A percentile compares a stretch with the other conserved stretches of the same genome.
phyloP scores from a whole-genome alignment of 352 stramenopile genomes.

The Pythium monospermum region DNA sequence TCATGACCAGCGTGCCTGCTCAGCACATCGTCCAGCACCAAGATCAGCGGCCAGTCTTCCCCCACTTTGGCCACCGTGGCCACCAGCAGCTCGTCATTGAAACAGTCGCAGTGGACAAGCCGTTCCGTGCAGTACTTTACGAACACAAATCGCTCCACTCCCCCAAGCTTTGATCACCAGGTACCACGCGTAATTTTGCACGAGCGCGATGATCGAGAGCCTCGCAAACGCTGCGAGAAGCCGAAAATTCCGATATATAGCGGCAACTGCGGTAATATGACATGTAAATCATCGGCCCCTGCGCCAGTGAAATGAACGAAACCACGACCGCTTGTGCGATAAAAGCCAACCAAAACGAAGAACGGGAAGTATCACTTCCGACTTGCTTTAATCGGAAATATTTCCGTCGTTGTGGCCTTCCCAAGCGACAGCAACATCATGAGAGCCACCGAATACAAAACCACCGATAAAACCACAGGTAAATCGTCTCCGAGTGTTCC shows the following conservation, averaged over 20 bases:
- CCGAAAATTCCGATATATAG: conserved; percentile 61
- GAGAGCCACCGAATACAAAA: conserved; percentile 51
- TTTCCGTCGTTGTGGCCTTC: conserved; percentile 61
- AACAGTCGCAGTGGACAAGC: conserved; percentile 58
- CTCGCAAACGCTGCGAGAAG: conserved; percentile 50
- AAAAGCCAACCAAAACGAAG: conserved; percentile 59
- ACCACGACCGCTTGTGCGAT: conserved; percentile 47
- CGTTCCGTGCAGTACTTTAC: conserved; percentile 65
- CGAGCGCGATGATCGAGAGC: conserved; percentile 45
- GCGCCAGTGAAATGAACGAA: conserved; percentile 40
- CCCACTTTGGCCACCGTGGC: conserved; percentile 50
- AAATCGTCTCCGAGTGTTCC: conserved; percentile 32
- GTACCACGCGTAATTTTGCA: conserved; percentile 54
- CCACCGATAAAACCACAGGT: conserved; percentile 32
- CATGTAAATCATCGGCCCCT: conserved; percentile 62
- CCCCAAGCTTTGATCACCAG: conserved; percentile 51
- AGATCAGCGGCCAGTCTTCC: conserved; percentile 60
- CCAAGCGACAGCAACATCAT: conserved; percentile 45
- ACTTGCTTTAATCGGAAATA: conserved; percentile 48
- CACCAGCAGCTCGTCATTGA: conserved; percentile 63
- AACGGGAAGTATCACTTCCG: conserved; percentile 35
- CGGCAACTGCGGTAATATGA: conserved; percentile 51
- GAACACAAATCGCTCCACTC: conserved; percentile 57
- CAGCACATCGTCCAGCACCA: conserved; percentile 46
- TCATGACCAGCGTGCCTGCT: conserved; percentile 35